Conservation (phyloP, 2,329 filamentous ascomycete species). For the Paraphaeosphaeria minitans region DNA sequence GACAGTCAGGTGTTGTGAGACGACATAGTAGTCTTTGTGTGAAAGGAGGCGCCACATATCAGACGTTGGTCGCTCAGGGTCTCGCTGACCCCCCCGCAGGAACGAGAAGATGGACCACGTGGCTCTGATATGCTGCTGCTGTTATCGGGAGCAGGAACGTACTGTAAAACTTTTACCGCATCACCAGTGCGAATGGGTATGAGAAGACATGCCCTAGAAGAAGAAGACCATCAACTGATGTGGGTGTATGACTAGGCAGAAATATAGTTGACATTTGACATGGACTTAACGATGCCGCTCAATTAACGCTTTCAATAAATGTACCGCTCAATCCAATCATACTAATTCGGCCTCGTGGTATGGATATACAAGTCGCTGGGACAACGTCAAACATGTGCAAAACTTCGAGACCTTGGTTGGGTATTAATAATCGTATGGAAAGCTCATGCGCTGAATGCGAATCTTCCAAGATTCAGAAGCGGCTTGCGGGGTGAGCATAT, state of each 20-base stretch:
- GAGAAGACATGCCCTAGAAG: neutral
- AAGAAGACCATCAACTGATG: slow-evolving; percentile 3
- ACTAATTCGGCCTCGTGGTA: neutral
- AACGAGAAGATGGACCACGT: neutral
- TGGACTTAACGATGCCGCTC: neutral
- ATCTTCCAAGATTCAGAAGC: slow-evolving; percentile 47
- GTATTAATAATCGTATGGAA: slow-evolving; percentile 3
- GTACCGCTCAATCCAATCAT: neutral
- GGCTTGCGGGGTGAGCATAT: slow-evolving; percentile 43
- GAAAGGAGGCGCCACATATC: neutral
- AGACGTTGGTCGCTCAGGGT: neutral
- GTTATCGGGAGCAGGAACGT: neutral
- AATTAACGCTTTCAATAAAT: no score
- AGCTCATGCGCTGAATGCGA: slow-evolving; percentile 41
- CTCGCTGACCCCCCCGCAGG: neutral
- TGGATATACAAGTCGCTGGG: neutral
- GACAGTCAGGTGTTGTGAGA: neutral
- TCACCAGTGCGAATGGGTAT: neutral
- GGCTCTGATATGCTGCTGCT: neutral
- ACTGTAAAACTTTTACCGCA: no score
- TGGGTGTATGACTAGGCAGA: slow-evolving; percentile 4
- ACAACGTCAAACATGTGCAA: neutral
- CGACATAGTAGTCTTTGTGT: neutral
- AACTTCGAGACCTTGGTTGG: neutral
- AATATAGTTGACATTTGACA: neutral